Evolutionary conservation across 768 basidiomycete genomes (phyloP).

Genomic region (Trametes elegans): DNA sequence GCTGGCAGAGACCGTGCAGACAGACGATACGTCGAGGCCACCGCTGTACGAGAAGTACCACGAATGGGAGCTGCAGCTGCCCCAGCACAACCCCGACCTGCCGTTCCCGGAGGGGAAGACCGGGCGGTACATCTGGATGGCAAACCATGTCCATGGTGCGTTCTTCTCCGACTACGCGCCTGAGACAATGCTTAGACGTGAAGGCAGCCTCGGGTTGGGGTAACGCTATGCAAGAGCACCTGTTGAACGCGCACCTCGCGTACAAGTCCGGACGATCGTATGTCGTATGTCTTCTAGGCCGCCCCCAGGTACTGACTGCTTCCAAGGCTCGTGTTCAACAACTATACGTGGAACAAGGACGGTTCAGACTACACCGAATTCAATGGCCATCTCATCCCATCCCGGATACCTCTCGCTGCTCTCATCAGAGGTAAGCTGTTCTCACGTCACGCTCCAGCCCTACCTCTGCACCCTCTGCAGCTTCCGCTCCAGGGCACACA

Average conservation of each 20-base stretch:
- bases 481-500: too few species aligned
- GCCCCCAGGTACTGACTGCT: neutral
- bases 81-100: slow-evolving; percentile 30
- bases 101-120: slow-evolving; percentile 27
- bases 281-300: slow-evolving; percentile 22
- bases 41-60: slow-evolving; percentile 29
- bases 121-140: slow-evolving; percentile 23
- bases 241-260: slow-evolving; percentile 51
- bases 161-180: neutral
- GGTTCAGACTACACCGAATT: slow-evolving; percentile 43
- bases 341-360: slow-evolving; percentile 53
- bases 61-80: slow-evolving; percentile 26
- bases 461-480: too few species aligned
- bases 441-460: too few species aligned
- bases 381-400: slow-evolving; percentile 50
- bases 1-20: neutral
- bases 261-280: slow-evolving; percentile 47
- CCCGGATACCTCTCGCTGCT: slow-evolving; percentile 52
- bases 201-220: slow-evolving; percentile 54
- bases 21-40: slow-evolving; percentile 11
- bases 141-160: slow-evolving; percentile 24
- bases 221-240: slow-evolving; percentile 57
- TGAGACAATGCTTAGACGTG: neutral
- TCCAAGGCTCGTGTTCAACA: slow-evolving; percentile 49
- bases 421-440: slow-evolving; percentile 45